These are phyloP conservation scores for Termitomyces heimii DNA, from an alignment of 768 basidiomycete species.

Conservation along the genomic window DNA sequence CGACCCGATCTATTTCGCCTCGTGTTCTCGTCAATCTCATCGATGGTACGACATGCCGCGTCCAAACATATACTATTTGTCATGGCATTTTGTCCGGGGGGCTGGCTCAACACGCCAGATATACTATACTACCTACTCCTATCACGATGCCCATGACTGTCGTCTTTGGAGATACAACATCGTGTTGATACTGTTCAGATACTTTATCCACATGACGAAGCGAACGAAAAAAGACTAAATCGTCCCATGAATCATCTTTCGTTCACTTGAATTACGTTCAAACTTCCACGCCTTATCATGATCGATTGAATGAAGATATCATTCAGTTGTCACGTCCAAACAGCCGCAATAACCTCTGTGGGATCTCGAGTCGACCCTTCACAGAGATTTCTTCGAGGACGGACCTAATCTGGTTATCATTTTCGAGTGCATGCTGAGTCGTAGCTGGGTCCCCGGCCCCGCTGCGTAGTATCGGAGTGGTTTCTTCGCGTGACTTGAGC, in stretches of 20 bases:
- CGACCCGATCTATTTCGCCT: neutral
- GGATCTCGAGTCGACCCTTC: constrained; percentile 3
- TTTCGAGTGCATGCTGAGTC: constrained; percentile 1
- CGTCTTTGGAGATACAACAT: too few relatives aligned
- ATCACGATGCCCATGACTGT: neutral
- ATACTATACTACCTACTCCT: neutral
- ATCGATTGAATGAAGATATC: neutral
- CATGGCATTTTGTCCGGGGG: neutral
- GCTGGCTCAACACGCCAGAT: neutral
- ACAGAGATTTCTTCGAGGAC: neutral
- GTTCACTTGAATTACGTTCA: neutral
- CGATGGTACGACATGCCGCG: neutral
- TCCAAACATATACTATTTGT: neutral
- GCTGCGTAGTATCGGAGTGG: constrained; percentile 1
- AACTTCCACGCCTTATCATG: too few relatives aligned
- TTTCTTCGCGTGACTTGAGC: constrained; percentile 5
- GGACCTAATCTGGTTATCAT: constrained; percentile 4
- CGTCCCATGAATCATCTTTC: neutral
- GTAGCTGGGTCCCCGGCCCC: neutral
- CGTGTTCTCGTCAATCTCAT: neutral
- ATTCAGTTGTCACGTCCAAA: neutral
- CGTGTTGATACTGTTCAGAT: neutral
- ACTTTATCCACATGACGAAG: neutral
- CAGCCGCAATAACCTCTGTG: constrained; percentile 1
- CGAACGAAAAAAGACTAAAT: neutral